Conservation (phyloP, 371 early-diverging fungal genomes). For the Mucor velutinosus region DNA sequence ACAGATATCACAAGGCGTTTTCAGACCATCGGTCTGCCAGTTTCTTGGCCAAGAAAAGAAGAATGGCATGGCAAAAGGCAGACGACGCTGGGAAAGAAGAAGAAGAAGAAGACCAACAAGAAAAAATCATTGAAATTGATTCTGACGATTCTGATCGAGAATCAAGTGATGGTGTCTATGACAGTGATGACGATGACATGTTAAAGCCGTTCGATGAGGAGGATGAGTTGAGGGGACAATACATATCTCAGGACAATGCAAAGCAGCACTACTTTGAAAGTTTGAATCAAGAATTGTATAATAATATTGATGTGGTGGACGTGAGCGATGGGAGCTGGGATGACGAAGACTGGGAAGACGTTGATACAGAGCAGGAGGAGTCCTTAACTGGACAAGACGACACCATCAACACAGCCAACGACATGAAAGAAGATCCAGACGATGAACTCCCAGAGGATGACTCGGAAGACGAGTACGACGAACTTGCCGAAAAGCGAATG, state of each 20-base stretch:
- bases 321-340: not conserved
- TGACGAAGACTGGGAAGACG: not conserved
- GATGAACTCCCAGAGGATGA: not conserved
- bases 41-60: conserved; percentile 9
- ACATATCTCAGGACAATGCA: not conserved
- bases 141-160: not conserved
- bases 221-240: not conserved
- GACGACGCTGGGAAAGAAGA: not conserved
- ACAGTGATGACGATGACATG: conserved; percentile 8
- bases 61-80: not conserved
- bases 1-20: not conserved
- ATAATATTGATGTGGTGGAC: not conserved
- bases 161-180: not conserved
- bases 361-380: not conserved
- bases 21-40: not conserved
- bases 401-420: not conserved
- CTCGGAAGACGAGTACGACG: not conserved
- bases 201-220: not conserved
- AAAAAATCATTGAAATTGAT: not conserved
- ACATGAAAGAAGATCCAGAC: not conserved
- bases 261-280: not conserved
- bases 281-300: not conserved
- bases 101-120: conserved; percentile 3
- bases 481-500: not conserved
- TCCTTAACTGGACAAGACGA: not conserved